Evolutionary conservation across 2,329 filamentous ascomycete species (phyloP), one percentile per base, ranked within the genome.

Genomic region (Cyphellophora europaea): DNA sequence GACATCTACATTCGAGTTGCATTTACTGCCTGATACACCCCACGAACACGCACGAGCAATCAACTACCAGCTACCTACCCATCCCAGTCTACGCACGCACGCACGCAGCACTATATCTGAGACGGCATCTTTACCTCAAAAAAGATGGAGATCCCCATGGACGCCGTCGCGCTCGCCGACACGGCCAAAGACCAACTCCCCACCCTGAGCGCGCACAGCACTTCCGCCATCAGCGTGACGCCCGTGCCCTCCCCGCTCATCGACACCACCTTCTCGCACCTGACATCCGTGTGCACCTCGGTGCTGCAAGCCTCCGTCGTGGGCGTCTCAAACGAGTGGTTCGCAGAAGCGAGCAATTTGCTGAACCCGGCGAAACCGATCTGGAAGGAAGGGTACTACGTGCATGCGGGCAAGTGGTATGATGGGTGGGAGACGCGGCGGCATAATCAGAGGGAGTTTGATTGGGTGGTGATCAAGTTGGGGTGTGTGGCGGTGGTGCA

Each of bases 351-450:
- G 34, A 58, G 61, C 6, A 77, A 77, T 56, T 69, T 78, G 41
- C 67, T 69, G 35, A 76, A 68, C 0, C 70, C 71, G 1, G 69
- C 66, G 1, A 57, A 71, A 2, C 69, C 72, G 3, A 59, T 77
- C 45, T 68, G 67, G 44, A 69, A 67, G 38, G 67, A 71, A 0
- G 73, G 72, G 33, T 64, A 73, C 48, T 77, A 75, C 55, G 64
- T 70, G 27, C 68, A 74, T 51, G 66, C 71, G 3, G 74, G 74
- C 38, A 72, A 72, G 31, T 78, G 74, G 73, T 78, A 76, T 50
- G 73, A 78, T 51, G 74, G 74, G 12, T 78, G 74, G 74, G 74
- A 79, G 45, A 77, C 74, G 4, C 62, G 74, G 5, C 62, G 74
- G 16, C 74, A 78, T 56, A 79, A 79, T 50, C 55, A 63, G 0